These are phyloP conservation scores for Aspergillus vadensis DNA, from an alignment of 2,329 filamentous ascomycete genomes.

Conservation along the genomic window DNA sequence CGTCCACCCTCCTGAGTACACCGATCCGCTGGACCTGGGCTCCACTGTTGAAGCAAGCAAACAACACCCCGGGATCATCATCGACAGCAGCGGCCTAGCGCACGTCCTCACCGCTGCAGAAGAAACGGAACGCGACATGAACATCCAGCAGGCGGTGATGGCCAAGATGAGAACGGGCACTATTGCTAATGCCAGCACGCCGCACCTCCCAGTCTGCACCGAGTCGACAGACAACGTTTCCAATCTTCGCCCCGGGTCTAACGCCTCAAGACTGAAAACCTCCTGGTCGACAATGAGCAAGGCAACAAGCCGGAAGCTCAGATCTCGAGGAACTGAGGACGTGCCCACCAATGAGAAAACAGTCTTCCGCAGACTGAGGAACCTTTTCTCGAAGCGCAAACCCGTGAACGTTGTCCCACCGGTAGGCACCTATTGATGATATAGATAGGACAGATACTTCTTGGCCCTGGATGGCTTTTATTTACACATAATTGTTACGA, in stretches of 20 bases:
- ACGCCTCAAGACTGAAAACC: slow-evolving; percentile 8
- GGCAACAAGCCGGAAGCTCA: background rate
- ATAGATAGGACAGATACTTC: background rate
- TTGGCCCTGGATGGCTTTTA: too few relatives aligned
- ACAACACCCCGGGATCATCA: slow-evolving; percentile 21
- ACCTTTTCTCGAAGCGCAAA: slow-evolving; percentile 12
- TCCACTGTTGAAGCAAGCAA: background rate
- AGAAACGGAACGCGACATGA: slow-evolving; percentile 21
- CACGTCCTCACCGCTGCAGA: slow-evolving; percentile 24
- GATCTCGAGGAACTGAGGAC: background rate
- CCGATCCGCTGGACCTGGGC: slow-evolving; percentile 3
- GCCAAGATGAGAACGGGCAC: slow-evolving; percentile 28
- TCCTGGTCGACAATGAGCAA: slow-evolving; percentile 11
- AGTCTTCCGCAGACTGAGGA: slow-evolving; percentile 7
- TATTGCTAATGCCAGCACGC: background rate
- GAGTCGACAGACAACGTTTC: background rate
- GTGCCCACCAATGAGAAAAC: background rate
- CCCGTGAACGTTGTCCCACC: background rate
- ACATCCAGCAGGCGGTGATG: slow-evolving; percentile 28
- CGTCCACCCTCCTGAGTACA: background rate
- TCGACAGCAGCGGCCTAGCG: slow-evolving; percentile 24
- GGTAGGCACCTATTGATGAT: background rate
- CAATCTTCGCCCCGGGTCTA: background rate
- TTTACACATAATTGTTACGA: too few relatives aligned
- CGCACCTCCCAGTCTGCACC: background rate